phyloP scores from a whole-genome alignment of 345 rosid genomes.

The Firmiana major region DNA sequence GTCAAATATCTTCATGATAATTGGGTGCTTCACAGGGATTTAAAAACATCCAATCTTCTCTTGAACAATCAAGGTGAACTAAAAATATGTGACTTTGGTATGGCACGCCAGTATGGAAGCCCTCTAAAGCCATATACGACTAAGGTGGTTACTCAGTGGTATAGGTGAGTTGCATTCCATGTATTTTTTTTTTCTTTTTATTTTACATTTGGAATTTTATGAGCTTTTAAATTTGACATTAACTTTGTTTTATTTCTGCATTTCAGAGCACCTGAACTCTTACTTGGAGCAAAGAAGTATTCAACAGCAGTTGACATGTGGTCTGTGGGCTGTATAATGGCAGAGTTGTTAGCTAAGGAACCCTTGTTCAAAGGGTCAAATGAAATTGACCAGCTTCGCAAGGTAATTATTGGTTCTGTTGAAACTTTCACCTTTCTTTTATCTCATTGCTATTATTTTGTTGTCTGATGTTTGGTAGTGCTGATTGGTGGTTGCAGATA shows the following conservation, averaged over 20 bases:
- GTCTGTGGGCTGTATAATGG: slow-evolving; percentile 95
- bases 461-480: neutral
- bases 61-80: slow-evolving; percentile 73
- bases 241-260: neutral
- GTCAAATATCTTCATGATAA: slow-evolving; percentile 81
- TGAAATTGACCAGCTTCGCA: slow-evolving; percentile 67
- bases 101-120: slow-evolving; percentile 84
- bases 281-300: slow-evolving; percentile 70
- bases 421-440: neutral
- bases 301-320: slow-evolving; percentile 94
- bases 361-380: slow-evolving; percentile 68
- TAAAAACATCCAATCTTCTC: slow-evolving; percentile 87
- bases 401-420: slow-evolving; percentile 38
- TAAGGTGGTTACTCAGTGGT: slow-evolving; percentile 75
- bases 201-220: neutral
- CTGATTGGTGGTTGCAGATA: slow-evolving; percentile 39
- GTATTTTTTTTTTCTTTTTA: neutral
- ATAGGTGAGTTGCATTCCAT: slow-evolving; percentile 55
- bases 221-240: neutral
- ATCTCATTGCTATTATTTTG: neutral
- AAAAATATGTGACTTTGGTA: slow-evolving; percentile 82
- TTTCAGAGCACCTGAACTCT: slow-evolving; percentile 84
- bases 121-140: slow-evolving; percentile 78
- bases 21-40: slow-evolving; percentile 90
- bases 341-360: slow-evolving; percentile 67